A percentile compares a stretch with the other conserved stretches of the same genome.
phyloP scores from a whole-genome alignment of 2,329 filamentous ascomycete genomes.

The Curvularia spicifera region DNA sequence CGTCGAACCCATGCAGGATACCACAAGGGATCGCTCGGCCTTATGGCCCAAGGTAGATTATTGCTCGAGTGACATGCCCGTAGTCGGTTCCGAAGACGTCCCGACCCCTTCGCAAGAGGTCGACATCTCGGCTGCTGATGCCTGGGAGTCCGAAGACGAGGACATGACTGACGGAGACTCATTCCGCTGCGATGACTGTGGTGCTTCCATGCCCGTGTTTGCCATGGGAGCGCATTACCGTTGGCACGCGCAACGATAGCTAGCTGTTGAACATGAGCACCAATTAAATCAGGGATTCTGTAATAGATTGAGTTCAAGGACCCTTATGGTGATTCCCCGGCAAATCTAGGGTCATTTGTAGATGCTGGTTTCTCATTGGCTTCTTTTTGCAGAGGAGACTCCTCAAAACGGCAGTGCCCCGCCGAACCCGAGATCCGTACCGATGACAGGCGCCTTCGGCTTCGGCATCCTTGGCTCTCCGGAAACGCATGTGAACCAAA shows the following conservation, averaged over 20 bases:
- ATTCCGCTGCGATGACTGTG: constrained; percentile 59
- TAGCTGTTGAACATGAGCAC: neutral
- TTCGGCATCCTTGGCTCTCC: constrained; percentile 11
- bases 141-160: constrained; percentile 44
- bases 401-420: constrained; percentile 3
- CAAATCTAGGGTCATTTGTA: neutral
- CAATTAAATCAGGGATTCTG: neutral
- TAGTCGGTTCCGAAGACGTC: constrained; percentile 43
- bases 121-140: constrained; percentile 23
- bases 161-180: constrained; percentile 39
- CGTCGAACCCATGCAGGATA: neutral
- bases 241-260: constrained; percentile 55
- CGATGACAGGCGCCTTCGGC: constrained; percentile 1
- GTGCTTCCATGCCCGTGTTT: constrained; percentile 62
- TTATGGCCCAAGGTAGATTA: neutral
- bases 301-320: neutral
- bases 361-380: neutral
- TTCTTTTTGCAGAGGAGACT: neutral
- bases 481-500: constrained; percentile 11
- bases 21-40: neutral
- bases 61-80: constrained; percentile 1
- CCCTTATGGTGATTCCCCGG: neutral
- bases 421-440: neutral
- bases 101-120: constrained; percentile 35
- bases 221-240: constrained; percentile 64